phyloP scores from a whole-genome alignment of 345 rosid genomes.

The Aegle marmelos region DNA sequence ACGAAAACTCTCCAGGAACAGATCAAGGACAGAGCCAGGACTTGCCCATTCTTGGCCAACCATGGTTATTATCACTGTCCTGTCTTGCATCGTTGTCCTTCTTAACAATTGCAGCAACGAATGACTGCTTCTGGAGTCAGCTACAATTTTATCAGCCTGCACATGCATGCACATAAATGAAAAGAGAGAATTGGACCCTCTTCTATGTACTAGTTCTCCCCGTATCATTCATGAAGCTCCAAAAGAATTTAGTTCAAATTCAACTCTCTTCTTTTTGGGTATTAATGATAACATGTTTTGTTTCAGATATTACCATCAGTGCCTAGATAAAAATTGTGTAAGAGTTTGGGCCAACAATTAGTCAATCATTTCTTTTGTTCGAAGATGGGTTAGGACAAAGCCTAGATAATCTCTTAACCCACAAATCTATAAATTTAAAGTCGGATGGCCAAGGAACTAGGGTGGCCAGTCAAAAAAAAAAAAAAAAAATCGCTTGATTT shows the following conservation, averaged over 20 bases:
- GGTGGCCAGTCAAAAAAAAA: no score
- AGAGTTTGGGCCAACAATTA: background rate
- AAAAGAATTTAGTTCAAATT: no score
- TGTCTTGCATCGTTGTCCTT: conserved; percentile 29
- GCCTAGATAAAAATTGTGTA: background rate
- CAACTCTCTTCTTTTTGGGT: background rate
- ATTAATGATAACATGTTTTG: background rate
- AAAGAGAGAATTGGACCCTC: background rate
- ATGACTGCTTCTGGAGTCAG: background rate
- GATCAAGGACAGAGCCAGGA: conserved; percentile 41
- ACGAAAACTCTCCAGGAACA: conserved; percentile 49
- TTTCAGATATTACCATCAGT: background rate
- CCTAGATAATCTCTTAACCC: no score
- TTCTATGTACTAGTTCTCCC: background rate
- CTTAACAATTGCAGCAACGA: conserved; percentile 26
- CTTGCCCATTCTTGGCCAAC: conserved; percentile 41
- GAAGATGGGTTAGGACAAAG: no score
- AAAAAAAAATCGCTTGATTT: no score
- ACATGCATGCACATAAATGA: background rate
- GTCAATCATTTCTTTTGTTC: background rate
- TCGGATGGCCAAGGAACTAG: no score
- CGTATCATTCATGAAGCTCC: background rate
- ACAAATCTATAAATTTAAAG: no score
- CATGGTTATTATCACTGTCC: conserved; percentile 42
- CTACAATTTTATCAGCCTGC: conserved; percentile 6